Evolutionary conservation across 1,139 yeast species (phyloP), one percentile per base, ranked within the genome.

Genomic region (Pichia sp.): DNA sequence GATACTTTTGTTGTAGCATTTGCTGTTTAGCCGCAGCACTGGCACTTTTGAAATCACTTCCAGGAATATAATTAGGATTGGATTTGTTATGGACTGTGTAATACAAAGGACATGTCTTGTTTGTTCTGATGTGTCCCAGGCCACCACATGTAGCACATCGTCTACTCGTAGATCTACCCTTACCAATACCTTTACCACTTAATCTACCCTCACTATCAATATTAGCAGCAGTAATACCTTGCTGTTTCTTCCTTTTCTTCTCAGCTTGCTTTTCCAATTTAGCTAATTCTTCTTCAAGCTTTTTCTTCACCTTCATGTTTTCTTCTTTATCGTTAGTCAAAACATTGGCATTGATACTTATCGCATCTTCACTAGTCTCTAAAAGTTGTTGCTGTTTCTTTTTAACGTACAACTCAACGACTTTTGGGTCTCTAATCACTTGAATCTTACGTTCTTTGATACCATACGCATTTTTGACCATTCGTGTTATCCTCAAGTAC

Each of bases 81-180:
- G 64, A 60, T 46, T 60, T 60, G 48, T 61, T 60, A 42, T 58
- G 61, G 29, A 59, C 57, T 8, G 64, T 60, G 46, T 52, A 58
- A 38, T 79, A 90, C 73, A 88, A 72, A n/a, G 97, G 97, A 65
- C 97, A 90, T 1, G 86, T 68, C 60, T 83, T 83, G 62, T 87
- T 88, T 8, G 97, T 90, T 59, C 95, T 74, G 52, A 90, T 92
- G 62, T 92, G 98, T 0, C 97, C 98, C 55, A 85, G 75, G 3
- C 92, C 95, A 29, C 97, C 97, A 72, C 97, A 92, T 2, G 95
- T 84, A 4, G 95, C 88, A 67, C 97, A 92, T 58, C 87, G 76
- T 60, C 97, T 72, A 6, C 85, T 81, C 2, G 85, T 85, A 46
- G 88, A 79, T 59, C 85, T 86, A 7, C 84, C 85, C 58, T 81